Percentiles rank a stretch among this genome's conserved stretches.
phyloP scores from a whole-genome alignment of 2,329 filamentous ascomycete genomes.

The Cladosporium sp. region DNA sequence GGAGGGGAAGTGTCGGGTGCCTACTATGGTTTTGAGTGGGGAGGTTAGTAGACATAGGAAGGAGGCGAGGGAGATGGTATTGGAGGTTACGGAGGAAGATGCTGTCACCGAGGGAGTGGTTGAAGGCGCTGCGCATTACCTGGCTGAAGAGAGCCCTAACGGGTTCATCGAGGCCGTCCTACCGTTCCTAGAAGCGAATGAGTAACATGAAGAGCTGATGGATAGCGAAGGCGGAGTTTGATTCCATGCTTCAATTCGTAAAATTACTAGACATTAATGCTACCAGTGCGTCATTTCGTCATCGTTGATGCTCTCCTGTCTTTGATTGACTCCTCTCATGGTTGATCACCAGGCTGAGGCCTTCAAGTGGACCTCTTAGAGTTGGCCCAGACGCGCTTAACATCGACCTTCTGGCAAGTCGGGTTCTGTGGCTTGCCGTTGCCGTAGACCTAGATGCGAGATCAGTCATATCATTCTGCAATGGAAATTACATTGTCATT shows the following conservation, averaged over 20 bases:
- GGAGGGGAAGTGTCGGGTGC: constrained; percentile 27
- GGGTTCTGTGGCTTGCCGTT: constrained; percentile 41
- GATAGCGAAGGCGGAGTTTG: no score
- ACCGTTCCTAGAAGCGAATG: constrained; percentile 17
- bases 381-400: constrained; percentile 20
- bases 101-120: constrained; percentile 20
- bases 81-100: constrained; percentile 18
- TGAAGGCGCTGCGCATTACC: constrained; percentile 21
- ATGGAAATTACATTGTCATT: background rate
- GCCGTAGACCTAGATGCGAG: constrained; percentile 29
- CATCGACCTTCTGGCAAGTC: constrained; percentile 40
- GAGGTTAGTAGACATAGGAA: constrained; percentile 20
- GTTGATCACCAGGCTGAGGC: background rate
- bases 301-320: no score
- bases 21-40: constrained; percentile 26
- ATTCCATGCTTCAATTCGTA: no score
- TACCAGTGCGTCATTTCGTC: no score
- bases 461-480: background rate
- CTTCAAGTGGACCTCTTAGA: background rate
- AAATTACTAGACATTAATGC: no score
- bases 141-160: constrained; percentile 36
- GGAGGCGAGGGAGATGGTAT: constrained; percentile 22
- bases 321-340: no score
- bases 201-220: no score
- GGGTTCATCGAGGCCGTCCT: constrained; percentile 30